Percentiles rank a stretch among this genome's conserved stretches.
Conservation (phyloP, 1,284 basidiomycete genomes). For the Lentinula novae-zelandiae region DNA sequence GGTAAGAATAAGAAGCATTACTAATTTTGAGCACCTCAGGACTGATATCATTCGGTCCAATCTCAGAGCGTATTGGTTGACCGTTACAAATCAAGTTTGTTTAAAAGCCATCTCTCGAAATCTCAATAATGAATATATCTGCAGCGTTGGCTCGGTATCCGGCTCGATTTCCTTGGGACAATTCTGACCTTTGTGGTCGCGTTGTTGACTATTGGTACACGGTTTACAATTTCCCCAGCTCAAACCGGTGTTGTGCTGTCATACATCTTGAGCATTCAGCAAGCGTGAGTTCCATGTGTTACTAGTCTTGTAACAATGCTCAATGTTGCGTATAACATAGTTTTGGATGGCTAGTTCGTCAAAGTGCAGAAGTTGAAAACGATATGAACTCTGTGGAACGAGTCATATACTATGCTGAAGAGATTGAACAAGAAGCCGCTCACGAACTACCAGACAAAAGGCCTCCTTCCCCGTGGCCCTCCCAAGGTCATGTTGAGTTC, state of each 20-base stretch:
- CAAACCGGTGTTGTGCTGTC: conserved; percentile 75
- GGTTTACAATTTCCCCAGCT: conserved; percentile 73
- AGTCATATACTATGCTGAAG: conserved; percentile 73
- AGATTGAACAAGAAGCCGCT: conserved; percentile 76
- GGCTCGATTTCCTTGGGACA: conserved; percentile 82
- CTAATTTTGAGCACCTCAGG: not conserved
- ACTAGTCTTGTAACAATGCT: conserved; percentile 4
- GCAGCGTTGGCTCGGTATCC: conserved; percentile 85
- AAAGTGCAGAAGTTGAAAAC: conserved; percentile 85
- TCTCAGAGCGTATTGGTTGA: conserved; percentile 80
- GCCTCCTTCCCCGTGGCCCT: conserved; percentile 67
- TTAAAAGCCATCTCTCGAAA: conserved; percentile 11
- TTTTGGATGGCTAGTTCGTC: conserved; percentile 84
- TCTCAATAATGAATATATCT: conserved; percentile 14
- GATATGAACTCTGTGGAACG: conserved; percentile 92
- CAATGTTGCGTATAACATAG: conserved; percentile 24
- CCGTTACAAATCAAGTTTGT: conserved; percentile 69
- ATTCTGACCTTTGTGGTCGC: conserved; percentile 78
- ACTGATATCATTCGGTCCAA: not conserved
- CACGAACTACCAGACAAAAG: conserved; percentile 58
- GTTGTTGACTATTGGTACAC: conserved; percentile 72
- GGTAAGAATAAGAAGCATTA: conserved; percentile 24
- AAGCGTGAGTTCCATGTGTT: conserved; percentile 36
- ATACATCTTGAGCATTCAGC: conserved; percentile 75
- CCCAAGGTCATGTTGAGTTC: conserved; percentile 56